Conservation (phyloP, 2,329 filamentous ascomycete species). For the Paecilomyces sp. region DNA sequence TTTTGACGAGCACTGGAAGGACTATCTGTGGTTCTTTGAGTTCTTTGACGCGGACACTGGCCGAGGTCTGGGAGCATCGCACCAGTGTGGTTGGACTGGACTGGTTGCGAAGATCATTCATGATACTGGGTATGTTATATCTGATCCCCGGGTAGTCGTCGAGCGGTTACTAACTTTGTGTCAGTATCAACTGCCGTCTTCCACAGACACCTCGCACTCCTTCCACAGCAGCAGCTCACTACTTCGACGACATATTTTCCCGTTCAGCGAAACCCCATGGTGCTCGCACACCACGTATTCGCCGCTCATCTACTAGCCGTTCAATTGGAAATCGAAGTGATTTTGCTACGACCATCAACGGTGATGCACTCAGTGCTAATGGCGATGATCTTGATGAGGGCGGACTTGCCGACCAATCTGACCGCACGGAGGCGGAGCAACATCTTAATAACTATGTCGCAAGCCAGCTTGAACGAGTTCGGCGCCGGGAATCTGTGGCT, state of each 20-base stretch:
- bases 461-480: slow-evolving; percentile 70
- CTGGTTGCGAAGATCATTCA: slow-evolving; percentile 95
- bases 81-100: slow-evolving; percentile 96
- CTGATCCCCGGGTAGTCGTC: not conserved
- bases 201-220: slow-evolving; percentile 90
- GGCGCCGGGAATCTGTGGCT: slow-evolving; percentile 47
- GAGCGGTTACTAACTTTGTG: slow-evolving; percentile 32
- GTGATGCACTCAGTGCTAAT: slow-evolving; percentile 20
- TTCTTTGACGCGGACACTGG: slow-evolving; percentile 94
- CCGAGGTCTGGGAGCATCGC: slow-evolving; percentile 80
- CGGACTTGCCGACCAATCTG: slow-evolving; percentile 42
- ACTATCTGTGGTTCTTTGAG: slow-evolving; percentile 92
- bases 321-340: slow-evolving; percentile 81
- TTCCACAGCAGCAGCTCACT: slow-evolving; percentile 74
- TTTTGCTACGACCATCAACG: slow-evolving; percentile 48
- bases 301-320: slow-evolving; percentile 72
- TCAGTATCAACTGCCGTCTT: slow-evolving; percentile 76
- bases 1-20: slow-evolving; percentile 88
- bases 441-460: slow-evolving; percentile 77
- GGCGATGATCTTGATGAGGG: slow-evolving; percentile 29
- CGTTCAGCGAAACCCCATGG: slow-evolving; percentile 42
- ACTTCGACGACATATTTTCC: slow-evolving; percentile 86
- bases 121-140: slow-evolving; percentile 72
- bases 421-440: slow-evolving; percentile 52
- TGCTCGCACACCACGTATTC: slow-evolving; percentile 49